Conservation (phyloP, 805 yeast species). For the Naumovozyma baii region DNA sequence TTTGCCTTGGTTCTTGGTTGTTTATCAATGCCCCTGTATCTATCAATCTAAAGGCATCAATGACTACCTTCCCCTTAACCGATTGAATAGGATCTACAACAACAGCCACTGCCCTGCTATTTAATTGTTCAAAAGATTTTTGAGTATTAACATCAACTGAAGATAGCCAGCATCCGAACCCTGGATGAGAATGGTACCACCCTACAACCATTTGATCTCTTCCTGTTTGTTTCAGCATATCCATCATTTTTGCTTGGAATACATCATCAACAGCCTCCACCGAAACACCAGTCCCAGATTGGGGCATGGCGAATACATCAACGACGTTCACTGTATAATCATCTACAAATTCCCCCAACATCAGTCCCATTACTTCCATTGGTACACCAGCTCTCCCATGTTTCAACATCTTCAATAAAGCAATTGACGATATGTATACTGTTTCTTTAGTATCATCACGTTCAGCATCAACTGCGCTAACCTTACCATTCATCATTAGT, state of each 20-base stretch:
- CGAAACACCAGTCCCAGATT: conserved; percentile 94
- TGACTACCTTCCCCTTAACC: conserved; percentile 96
- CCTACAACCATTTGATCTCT: conserved; percentile 98
- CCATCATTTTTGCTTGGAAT: conserved; percentile 98
- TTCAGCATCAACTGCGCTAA: conserved; percentile 55
- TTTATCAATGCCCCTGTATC: conserved; percentile 80
- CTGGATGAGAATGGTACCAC: conserved; percentile 99
- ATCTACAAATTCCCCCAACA: conserved; percentile 97
- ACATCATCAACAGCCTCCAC: conserved; percentile 99
- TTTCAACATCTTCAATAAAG: conserved; percentile 89
- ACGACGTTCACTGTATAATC: conserved; percentile 94
- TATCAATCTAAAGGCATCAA: conserved; percentile 94
- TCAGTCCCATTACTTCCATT: conserved; percentile 92
- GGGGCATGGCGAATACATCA: conserved; percentile 99
- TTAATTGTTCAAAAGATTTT: conserved; percentile 93
- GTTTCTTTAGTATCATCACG: conserved; percentile 93
- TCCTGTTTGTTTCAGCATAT: conserved; percentile 98
- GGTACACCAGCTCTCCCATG: conserved; percentile 92
- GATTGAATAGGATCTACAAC: conserved; percentile 98
- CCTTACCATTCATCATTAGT: conserved; percentile 30
- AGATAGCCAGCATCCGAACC: conserved; percentile 99
- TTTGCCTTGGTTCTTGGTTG: conserved; percentile 96
- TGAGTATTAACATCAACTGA: conserved; percentile 96
- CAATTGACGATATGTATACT: conserved; percentile 90
- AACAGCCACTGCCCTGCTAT: conserved; percentile 93